Base-by-base conservation (phyloP, 2,329 filamentous ascomycete genomes). In the Fusarium sp. region DNA sequence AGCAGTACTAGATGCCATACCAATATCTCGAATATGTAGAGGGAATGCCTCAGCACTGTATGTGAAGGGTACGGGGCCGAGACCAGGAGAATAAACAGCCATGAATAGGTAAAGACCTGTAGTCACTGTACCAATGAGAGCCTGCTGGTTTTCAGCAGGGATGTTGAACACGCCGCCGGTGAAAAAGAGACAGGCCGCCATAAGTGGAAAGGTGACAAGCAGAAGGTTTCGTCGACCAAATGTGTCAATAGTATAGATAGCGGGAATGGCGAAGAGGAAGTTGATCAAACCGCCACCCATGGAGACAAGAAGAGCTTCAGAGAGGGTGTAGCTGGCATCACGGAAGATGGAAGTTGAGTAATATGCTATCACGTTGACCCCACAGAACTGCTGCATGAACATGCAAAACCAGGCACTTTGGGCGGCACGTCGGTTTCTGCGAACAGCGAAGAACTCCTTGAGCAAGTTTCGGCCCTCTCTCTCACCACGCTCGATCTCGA, bases 11-110 rank as follows among this genome's bases (percentile, higher is more conserved):
- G 84, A 78, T 0, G 83, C 82, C 85, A 87, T 87, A 15, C 85
- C 85, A 54, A 86, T 82, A 11, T 84, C 83, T 49, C 86, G 82
- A 12, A 88, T 82, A 44, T 87, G 86, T 0, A 88, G 76, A 0
- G 86, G 86, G 67, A 88, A 88, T 0, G 85, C 86, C 67, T 88
- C 86, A 1, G 86, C 86, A 0, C 84, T 86, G 72, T 88, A 88
- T 0, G 86, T 88, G 67, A 88, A 88, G 0, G 86, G 86, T 0
- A 88, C 86, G 0, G 86, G 85, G 0, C 86, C 86, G 49, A 86
- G 84, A 16, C 86, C 86, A 0, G 85, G 84, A 0, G 80, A 81
- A 69, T 82, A 82, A 13, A 80, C 74, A 1, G 78, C 76, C 67
- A 78, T 79, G 54, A 82, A 82, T 6, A 81, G 62, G 62, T 82